Percentiles rank a stretch among this genome's conserved stretches.
These are phyloP conservation scores for Lepiota brunneoincarnata DNA, from an alignment of 768 basidiomycete species.

Conservation along the genomic window DNA sequence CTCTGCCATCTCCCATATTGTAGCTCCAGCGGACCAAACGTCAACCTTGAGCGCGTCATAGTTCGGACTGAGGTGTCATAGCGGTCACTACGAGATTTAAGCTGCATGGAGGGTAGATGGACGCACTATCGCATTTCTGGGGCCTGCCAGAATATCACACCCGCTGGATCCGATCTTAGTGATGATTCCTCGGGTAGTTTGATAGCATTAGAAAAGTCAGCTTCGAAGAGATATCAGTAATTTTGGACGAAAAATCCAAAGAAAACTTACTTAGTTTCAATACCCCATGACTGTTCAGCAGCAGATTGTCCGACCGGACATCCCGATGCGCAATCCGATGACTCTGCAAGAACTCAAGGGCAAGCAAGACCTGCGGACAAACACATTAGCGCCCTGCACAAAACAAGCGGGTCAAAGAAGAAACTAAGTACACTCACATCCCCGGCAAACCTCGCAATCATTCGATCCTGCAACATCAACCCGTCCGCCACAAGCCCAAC, in stretches of 20 bases:
- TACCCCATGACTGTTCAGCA: constrained; percentile 65
- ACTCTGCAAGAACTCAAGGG: constrained; percentile 61
- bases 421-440: constrained; percentile 54
- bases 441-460: constrained; percentile 70
- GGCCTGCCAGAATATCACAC: constrained; percentile 84
- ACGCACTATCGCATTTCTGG: constrained; percentile 74
- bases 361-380: constrained; percentile 52
- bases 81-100: background rate
- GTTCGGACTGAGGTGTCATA: constrained; percentile 41
- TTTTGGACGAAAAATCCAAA: background rate
- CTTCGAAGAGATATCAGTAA: constrained; percentile 29
- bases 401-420: constrained; percentile 11
- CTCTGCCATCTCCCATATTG: constrained; percentile 80
- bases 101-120: background rate
- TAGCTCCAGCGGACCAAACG: constrained; percentile 80
- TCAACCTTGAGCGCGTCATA: constrained; percentile 78
- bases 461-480: constrained; percentile 61
- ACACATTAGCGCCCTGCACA: background rate
- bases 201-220: constrained; percentile 80
- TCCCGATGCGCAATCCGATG: constrained; percentile 79
- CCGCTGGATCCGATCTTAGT: constrained; percentile 54
- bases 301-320: constrained; percentile 78
- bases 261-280: constrained; percentile 67
- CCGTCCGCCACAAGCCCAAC: constrained; percentile 62
- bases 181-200: constrained; percentile 51